Evolutionary conservation across 2,329 filamentous ascomycete genomes (phyloP), one percentile per base, ranked within the genome.

Genomic region (Massarina eburnea): DNA sequence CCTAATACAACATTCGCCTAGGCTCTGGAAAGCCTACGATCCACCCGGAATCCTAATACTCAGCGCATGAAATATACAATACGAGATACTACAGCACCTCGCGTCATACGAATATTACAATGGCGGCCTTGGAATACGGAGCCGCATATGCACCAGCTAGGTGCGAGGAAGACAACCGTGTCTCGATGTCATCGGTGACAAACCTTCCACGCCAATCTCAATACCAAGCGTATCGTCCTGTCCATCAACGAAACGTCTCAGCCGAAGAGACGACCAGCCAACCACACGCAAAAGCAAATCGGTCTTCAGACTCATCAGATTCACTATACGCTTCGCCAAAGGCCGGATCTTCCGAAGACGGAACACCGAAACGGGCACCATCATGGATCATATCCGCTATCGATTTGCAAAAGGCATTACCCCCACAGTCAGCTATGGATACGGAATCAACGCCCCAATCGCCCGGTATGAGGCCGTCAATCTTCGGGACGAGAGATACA

Each of bases 381-480:
- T 41, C 47, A 37, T 46, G 42, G 47, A 18, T 40, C 5, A 12
- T 41, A 21, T 40, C 46, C 15, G 37, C 42, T 10, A 24, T 36
- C n/a, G 12, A 39, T 20, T 29, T 41, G 5, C 43, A 43, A 30
- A 21, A 43, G 14, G 19, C 35, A 3, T 2, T 41, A 8, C 35
- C 35, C 0, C 27, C 34, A 12, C 35, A 41, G 22, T 9, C 19
- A 22, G 36, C 15, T 29, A 32, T 30, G 14, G 22, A 42, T 8
- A 32, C 39, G 12, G 22, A 24, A 14, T 15, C 35, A 9, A 15
- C 20, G 14, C 20, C 35, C 3, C 12, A 24, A n/a, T 24, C 35
- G 6, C 37, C 37, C 8, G 17, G 20, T 4, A 46, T 49, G 43
- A 29, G 43, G 20, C 40, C 41, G 15, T 40, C 47, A 5, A 34